These are phyloP conservation scores for Cladosporium halotolerans DNA, from an alignment of 2,329 filamentous ascomycete species.

Conservation along the genomic window DNA sequence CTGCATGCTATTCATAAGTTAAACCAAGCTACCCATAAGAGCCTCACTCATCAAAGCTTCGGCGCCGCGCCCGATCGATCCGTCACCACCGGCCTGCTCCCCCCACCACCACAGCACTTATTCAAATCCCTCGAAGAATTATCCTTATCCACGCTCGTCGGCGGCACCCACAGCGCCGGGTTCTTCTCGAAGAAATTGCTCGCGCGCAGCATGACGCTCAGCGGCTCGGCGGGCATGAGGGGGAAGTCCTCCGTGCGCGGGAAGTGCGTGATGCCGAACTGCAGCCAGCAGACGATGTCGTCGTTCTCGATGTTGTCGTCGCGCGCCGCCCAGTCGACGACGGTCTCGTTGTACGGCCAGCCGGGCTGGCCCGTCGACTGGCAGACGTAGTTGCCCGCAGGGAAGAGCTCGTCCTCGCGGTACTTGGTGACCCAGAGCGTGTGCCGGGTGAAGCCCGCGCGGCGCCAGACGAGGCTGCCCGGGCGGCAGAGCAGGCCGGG, in stretches of 20 bases:
- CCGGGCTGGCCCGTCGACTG: conserved; percentile 41
- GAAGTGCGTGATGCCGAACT: conserved; percentile 45
- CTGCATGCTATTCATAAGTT: too few relatives aligned
- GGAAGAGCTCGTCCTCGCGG: conserved; percentile 46
- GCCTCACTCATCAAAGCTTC: not conserved
- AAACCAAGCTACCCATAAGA: too few relatives aligned
- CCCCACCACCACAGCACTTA: not conserved
- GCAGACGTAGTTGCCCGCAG: conserved; percentile 43
- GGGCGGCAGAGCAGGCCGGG: conserved; percentile 46
- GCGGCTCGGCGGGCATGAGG: conserved; percentile 45
- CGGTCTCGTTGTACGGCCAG: conserved; percentile 17
- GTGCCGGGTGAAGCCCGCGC: conserved; percentile 45
- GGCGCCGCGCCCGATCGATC: conserved; percentile 2
- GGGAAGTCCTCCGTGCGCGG: conserved; percentile 47
- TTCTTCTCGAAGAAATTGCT: conserved; percentile 51
- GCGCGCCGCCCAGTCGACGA: conserved; percentile 39
- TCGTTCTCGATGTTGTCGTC: conserved; percentile 39
- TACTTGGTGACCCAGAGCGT: conserved; percentile 52
- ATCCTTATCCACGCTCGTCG: conserved; percentile 25
- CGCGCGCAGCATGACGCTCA: conserved; percentile 43
- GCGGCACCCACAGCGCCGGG: conserved; percentile 48
- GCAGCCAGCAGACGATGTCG: conserved; percentile 47
- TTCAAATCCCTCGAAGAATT: conserved; percentile 5
- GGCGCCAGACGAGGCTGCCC: conserved; percentile 39
- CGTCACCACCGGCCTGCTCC: not conserved